Evolutionary conservation across 75 land plant species (phyloP), one percentile per base, ranked within the genome.

Genomic region (Azolla pinnata): DNA sequence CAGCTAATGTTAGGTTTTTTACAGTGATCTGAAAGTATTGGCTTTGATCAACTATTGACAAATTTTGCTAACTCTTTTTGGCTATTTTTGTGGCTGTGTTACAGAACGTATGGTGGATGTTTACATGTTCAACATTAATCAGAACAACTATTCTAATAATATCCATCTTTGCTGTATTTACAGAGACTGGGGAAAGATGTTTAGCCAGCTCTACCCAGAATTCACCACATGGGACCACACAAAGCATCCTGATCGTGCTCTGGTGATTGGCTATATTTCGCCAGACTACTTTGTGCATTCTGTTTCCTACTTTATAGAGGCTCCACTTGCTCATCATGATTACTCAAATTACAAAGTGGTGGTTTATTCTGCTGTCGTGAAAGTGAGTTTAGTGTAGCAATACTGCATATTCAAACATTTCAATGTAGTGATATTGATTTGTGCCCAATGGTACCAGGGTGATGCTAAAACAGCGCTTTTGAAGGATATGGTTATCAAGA

Each of bases 241-340:
- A 14, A 93, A 89, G 71, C 83, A 83, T 29, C 70, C 75, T 51
- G 90, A 93, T 10, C 66, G 98, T 14, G 78, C 87, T 9, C 81
- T 93, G 33, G 74, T 81, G 16, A 81, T 93, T 69, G 98, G 96
- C 62, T 93, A 93, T 63, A 80, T 93, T 4, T 93, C 98, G 5
- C 98, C 96, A 14, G 98, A 93, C 73, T 93, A 76, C 64, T 93
- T 93, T 68, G 89, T 96, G 33, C 98, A 93, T 66, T 93, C 98
- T 32, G 96, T 93, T 45, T 93, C 98, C 19, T 93, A 93, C 61
- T 93, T 93, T 62, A 74, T 93, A 48, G 98, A 93, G 69, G 98
- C 98, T 2, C 96, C 98, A 19, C 81, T 93, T 32, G 47, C 69
- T 4, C 68, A 83, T 66, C 98, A 93, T 83, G 83, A 93, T 62